Base-by-base conservation (phyloP, 345 rosid genomes). In the Eutrema japonicum region DNA sequence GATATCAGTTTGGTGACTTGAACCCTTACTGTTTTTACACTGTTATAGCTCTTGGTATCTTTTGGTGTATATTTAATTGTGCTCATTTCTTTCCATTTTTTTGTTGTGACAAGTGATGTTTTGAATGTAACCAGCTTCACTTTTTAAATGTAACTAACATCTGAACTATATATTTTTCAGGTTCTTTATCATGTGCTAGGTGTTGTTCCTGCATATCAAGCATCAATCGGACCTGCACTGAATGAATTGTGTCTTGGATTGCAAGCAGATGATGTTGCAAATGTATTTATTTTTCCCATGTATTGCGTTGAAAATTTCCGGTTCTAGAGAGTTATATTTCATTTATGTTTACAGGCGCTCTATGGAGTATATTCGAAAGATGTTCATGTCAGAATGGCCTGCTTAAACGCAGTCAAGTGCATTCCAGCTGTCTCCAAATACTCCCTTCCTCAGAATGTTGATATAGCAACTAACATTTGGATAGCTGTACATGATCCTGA, bases 191-290 rank as follows among this genome's bases (percentile, higher is more conserved):
- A 95, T 81, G 94, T 88, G 71, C 82, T 90, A 56, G 92, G 93
- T 16, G 83, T 92, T 81, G 90, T 87, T 78, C 97, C 97, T 46
- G 86, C 93, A 42, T 90, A 82, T 79, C 92, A 90, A 88, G 92
- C 88, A 56, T 81, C 93, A 45, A 68, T 90, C 61, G 97, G 89
- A 70, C 84, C 97, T 69, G 96, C 97, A 56, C 81, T 95, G 64
- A 95, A 92, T 79, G 97, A 95, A 71, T 79, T 95, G 71, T 92
- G 97, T 82, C 97, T 95, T 46, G 99, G 99, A 74, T 82, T 95
- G 71, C 89, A 81, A 78, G 84, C 88, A 37, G 85, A 90, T 57
- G 99, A 90, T 84, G 85, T 85, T 48, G 94, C 92, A 68, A 77
- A 92, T 74, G 99, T 95, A 88, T 60, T 85, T 72, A 33, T 73